Base-by-base conservation (phyloP, 352 stramenopile genomes). In the Globisporangium middletonii region DNA sequence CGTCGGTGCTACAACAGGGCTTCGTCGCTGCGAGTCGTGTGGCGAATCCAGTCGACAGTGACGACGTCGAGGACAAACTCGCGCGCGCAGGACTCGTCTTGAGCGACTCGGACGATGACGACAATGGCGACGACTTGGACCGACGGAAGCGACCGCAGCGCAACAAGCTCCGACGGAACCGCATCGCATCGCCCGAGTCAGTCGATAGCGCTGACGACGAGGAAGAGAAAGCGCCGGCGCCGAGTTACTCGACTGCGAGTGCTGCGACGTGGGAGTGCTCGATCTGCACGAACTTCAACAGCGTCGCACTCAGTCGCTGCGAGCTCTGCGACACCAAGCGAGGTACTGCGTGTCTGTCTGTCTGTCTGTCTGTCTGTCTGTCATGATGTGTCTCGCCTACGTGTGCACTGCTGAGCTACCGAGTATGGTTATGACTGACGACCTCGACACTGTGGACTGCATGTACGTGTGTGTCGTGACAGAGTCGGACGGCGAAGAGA, bases 281-380 rank as follows among this genome's bases (percentile, higher is more conserved):
- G 3, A 69, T 86, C 5, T 88, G 78, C 59, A 88, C 78, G 26
- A 84, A 81, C 55, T 66, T 80, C 30, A 88, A 88, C 50, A 57
- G 59, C 19, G 19, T 46, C 4, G 53, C 58, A 28, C 62, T 71
- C 13, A 62, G 60, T 7, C 64, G 65, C 16, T 88, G 78, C 55
- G 74, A 81, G 44, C 63, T 88, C 19, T 88, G 78, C 47, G 74
- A 88, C 41, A 75, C 75, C 0, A 67, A 70, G 44, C 50, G 52
- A 48, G 58, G 52, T 59, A 15, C 37, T 28, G 19, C 26, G 43
- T 27, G 18, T 48, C 3, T 23, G 23, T 23, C 23, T 23, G 23
- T 23, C 23, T 23, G 23, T 42, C 13, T 42, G 37, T 42, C 37
- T 42, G 37, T 15, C 37, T 42, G 13, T 42, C 8, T 42, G 37